Base-by-base conservation (phyloP, 2,329 filamentous ascomycete species). In the Xylaria polymorpha region DNA sequence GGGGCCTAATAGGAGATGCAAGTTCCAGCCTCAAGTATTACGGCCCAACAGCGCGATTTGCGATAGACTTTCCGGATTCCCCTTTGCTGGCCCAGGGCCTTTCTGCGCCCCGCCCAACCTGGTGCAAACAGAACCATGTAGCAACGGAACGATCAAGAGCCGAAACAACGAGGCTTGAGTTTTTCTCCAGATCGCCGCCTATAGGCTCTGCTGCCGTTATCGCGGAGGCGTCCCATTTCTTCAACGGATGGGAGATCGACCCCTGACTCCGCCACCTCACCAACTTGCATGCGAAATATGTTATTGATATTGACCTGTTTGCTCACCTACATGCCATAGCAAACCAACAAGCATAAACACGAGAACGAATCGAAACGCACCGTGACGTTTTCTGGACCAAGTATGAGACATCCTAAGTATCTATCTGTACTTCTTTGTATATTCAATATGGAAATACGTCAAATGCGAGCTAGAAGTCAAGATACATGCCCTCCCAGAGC, bases 281-380 rank as follows among this genome's bases (percentile, higher is more conserved):
- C 48, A 61, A 37, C 29, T 44, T 58, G 60, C 59, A 69, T 64
- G 56, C 25, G 32, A 29, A 51, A 51, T 58, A 55, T 57, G 22
- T 53, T 55, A 29, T n/a, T 20, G 39, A 66, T 55, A 60, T 65
- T 62, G 41, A n/a, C 48, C 41, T 64, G 35, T 53, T 59, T 41
- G 55, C 61, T 66, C 46, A 63, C 68, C 29, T 59, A 69, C 60
- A 64, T 67, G 61, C 39, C 55, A 63, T 22, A 32, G 25, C 25
- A 32, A 61, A 64, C 67, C 51, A 64, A 69, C 69, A 66, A 46
- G 64, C 66, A 69, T 71, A 59, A 61, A 22, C 8, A 46, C 29
- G 20, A 44, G 12, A 43, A 64, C 50, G 39, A 51, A 57, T 50
- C 55, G 50, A 53, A 20, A 53, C 43, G 25, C 44, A 53, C 8